Base-by-base conservation (phyloP, 164 flowering plant genomes). In the Saururus chinensis region DNA sequence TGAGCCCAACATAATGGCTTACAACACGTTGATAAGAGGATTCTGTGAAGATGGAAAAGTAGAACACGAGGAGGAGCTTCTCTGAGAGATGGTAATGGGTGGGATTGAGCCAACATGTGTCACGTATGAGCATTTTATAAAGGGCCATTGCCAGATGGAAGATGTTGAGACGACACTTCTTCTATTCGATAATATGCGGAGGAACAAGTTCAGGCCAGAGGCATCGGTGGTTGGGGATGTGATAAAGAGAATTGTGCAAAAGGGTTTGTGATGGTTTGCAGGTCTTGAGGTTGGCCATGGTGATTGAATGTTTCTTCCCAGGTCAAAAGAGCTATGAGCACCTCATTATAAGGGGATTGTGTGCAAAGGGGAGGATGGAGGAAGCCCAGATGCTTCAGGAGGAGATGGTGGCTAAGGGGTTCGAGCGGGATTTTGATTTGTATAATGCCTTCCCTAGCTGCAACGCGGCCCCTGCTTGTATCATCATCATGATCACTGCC, bases 331-430 rank as follows among this genome's bases (percentile, higher is more conserved):
- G 80, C 95, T n/a, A n/a, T n/a, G n/a, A n/a, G n/a, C n/a, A n/a
- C n/a, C n/a, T n/a, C n/a, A n/a, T n/a, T n/a, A n/a, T n/a, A n/a
- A n/a, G n/a, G n/a, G n/a, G n/a, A n/a, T n/a, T n/a, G n/a, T n/a
- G n/a, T n/a, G n/a, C n/a, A n/a, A n/a, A n/a, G n/a, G n/a, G n/a
- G n/a, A n/a, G n/a, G n/a, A n/a, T n/a, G n/a, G n/a, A n/a, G n/a
- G n/a, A n/a, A n/a, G n/a, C n/a, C n/a, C n/a, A n/a, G n/a, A n/a
- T n/a, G n/a, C n/a, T n/a, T n/a, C n/a, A 92, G 72, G 84, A 74
- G 0, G 87, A 83, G 74, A 92, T 92, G 98, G 87, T 79, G 8
- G 81, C 85, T 53, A 81, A 66, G 75, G 93, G 96, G 30, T 86
- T 76, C 75, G 64, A 66, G 61, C 89, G n/a, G n/a, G n/a, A n/a